A percentile compares a stretch with the other conserved stretches of the same genome.
phyloP scores from a whole-genome alignment of 495 filamentous ascomycete genomes.

The Stereocaulon alpinum region DNA sequence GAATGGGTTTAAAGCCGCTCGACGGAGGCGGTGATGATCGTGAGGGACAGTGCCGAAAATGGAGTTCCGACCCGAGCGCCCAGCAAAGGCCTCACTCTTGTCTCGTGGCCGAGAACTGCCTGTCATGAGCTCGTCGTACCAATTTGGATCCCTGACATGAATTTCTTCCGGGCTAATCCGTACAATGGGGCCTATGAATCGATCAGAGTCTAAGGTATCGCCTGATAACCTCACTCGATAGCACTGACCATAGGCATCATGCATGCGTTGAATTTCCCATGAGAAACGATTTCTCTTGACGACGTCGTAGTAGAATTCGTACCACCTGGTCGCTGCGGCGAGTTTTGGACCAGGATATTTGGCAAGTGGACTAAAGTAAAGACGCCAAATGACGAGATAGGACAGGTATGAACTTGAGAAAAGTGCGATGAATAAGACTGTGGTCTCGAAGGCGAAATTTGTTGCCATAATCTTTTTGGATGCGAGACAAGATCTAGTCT shows the following conservation, averaged over 20 bases:
- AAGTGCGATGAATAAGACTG: neutral
- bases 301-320: slow-evolving; percentile 45
- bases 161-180: slow-evolving; percentile 33
- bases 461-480: too few relatives aligned
- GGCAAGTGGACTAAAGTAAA: slow-evolving; percentile 32
- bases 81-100: slow-evolving; percentile 28
- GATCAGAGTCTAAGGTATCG: too few relatives aligned
- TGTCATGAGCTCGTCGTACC: slow-evolving; percentile 30
- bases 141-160: slow-evolving; percentile 31
- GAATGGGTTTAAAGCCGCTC: slow-evolving; percentile 34
- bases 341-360: slow-evolving; percentile 41
- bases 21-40: slow-evolving; percentile 39
- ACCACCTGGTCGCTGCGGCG: slow-evolving; percentile 34
- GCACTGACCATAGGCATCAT: slow-evolving; percentile 33
- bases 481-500: too few relatives aligned
- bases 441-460: neutral
- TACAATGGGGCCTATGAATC: slow-evolving; percentile 30
- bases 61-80: slow-evolving; percentile 23
- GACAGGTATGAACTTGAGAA: neutral
- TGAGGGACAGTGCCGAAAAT: slow-evolving; percentile 38
- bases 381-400: slow-evolving; percentile 24
- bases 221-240: too few relatives aligned
- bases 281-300: slow-evolving; percentile 36
- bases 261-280: slow-evolving; percentile 37
- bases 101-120: slow-evolving; percentile 21